Conservation (phyloP, 2,329 filamentous ascomycete species). For the Colletotrichum sp. region DNA sequence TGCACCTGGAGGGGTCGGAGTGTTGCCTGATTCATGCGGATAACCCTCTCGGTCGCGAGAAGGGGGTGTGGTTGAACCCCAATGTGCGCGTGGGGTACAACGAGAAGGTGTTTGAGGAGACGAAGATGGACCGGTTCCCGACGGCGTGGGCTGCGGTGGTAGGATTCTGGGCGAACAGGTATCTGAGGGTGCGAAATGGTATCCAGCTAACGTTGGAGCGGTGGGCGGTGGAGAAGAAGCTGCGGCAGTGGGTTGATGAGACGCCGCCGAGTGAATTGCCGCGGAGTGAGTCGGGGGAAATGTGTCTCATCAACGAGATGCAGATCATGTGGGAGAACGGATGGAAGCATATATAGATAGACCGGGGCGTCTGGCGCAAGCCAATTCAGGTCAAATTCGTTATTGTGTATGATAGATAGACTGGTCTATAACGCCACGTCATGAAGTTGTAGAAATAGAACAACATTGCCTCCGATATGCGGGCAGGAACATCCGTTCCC, state of each 20-base stretch:
- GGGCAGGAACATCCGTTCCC: neutral
- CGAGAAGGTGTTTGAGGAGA: conserved; percentile 38
- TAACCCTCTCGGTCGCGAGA: conserved; percentile 48
- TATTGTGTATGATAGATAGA: neutral
- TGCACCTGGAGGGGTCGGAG: conserved; percentile 65
- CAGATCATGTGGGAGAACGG: conserved; percentile 59
- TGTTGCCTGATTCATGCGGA: conserved; percentile 68
- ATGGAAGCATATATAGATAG: neutral
- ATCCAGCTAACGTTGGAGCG: conserved; percentile 42
- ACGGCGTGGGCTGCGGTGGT: conserved; percentile 28
- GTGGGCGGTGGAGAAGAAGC: conserved; percentile 42
- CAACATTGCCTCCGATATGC: neutral
- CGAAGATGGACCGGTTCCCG: neutral
- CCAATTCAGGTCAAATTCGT: neutral
- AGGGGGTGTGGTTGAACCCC: conserved; percentile 61
- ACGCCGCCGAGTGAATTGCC: conserved; percentile 31
- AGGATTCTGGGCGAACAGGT: conserved; percentile 42
- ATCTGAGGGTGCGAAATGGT: neutral
- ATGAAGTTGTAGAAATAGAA: neutral
- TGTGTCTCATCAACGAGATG: conserved; percentile 65
- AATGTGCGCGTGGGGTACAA: conserved; percentile 59
- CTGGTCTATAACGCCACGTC: conserved; percentile 26
- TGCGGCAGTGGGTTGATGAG: conserved; percentile 31
- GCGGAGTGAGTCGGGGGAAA: conserved; percentile 47
- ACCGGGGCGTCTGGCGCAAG: neutral